phyloP scores from a whole-genome alignment of 169 alveolate species.

The Amoebophrya sp. region DNA sequence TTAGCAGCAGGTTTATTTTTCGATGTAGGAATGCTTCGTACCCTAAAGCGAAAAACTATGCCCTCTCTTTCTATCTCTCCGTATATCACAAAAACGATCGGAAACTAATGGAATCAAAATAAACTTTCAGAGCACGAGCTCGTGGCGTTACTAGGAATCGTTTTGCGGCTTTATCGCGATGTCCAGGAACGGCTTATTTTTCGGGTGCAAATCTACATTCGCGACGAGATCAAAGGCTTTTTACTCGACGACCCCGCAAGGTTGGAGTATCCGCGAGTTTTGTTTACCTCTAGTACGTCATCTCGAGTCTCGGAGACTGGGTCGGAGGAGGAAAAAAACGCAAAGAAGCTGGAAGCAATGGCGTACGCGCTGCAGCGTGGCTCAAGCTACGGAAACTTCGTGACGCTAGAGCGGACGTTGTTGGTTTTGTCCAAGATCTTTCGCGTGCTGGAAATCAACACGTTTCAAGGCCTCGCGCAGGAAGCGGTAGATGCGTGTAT shows the following conservation, averaged over 20 bases:
- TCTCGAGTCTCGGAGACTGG: no score
- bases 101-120: background rate
- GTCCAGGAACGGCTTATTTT: conserved; percentile 35
- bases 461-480: conserved; percentile 33
- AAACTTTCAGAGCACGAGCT: background rate
- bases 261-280: background rate
- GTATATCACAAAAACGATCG: no score
- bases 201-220: conserved; percentile 22
- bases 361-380: background rate
- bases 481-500: conserved; percentile 34
- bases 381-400: background rate
- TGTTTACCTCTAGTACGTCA: no score
- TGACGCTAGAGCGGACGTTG: conserved; percentile 22
- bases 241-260: background rate
- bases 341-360: no score
- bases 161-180: conserved; percentile 7
- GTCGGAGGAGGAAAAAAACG: no score
- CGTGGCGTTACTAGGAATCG: background rate
- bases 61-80: background rate
- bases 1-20: no score
- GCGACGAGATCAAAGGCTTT: conserved; percentile 33
- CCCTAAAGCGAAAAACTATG: no score
- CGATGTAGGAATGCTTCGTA: no score
- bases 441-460: conserved; percentile 24
- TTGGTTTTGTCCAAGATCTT: conserved; percentile 5